Evolutionary conservation across 1,139 yeast genomes (phyloP), one percentile per base, ranked within the genome.

Genomic region (Debaryomyces coudertii): DNA sequence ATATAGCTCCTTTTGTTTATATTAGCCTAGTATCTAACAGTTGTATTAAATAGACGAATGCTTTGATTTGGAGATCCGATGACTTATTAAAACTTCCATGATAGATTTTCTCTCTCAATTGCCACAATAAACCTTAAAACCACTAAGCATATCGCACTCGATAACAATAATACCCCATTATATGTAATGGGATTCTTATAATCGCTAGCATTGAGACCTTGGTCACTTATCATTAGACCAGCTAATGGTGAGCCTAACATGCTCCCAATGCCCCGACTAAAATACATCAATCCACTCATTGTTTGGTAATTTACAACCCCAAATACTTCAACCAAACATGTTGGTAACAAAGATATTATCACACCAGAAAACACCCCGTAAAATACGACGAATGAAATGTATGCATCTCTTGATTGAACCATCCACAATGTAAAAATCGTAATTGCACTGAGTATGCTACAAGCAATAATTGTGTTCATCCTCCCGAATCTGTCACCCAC

Each of bases 321-420:
- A 56, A 71, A 73, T 7, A 72, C 40, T 43, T 73, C 77, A 16
- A 64, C 65, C 45, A 71, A 52, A 41, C 73, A 68, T 1, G 77
- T 61, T 2, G 77, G 78, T 25, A 73, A 51, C 8, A 72, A 54
- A 0, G 75, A 62, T 14, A 71, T 69, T 25, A 71, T 69, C 1
- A 76, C 73, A 3, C 73, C 73, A 0, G 71, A 64, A 27, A 63
- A 60, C 1, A 66, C 61, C 3, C 73, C 73, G 44, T 71, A 72
- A 7, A 72, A 49, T 2, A 73, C 66, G 22, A 73, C 71, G 55
- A 73, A 72, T 2, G 71, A 56, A 5, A 73, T 49, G 45, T 64
- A 73, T 0, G 73, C 60, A 2, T 47, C 54, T 45, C 57, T 55
- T 0, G 62, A 47, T 3, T 64, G 52, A 5, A 63, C 60, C 52